Evolutionary conservation across 192 early-diverging fungal genomes (phyloP).

Genomic region (Globomyces pollinis-pini): DNA sequence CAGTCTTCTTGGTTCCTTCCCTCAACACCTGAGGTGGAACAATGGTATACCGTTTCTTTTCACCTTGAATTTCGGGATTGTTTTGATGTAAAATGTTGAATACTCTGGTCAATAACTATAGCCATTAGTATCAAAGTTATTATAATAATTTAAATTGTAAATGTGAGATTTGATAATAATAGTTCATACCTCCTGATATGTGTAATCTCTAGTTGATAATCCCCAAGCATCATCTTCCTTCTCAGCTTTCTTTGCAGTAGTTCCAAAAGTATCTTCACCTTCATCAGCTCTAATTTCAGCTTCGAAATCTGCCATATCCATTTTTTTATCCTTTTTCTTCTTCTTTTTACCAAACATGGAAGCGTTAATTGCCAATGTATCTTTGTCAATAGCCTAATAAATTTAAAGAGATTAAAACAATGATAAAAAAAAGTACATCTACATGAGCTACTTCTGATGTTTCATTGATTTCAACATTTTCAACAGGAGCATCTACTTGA

Average conservation of each 20-base stretch:
- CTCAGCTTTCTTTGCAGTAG: slow-evolving; percentile 4
- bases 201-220: slow-evolving; percentile 85
- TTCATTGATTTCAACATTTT: slow-evolving; percentile 8
- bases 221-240: slow-evolving; percentile 72
- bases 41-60: slow-evolving; percentile 91
- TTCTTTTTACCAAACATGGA: slow-evolving; percentile 5
- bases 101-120: slow-evolving; percentile 79
- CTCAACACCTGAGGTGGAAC: slow-evolving; percentile 82
- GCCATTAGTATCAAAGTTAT: slow-evolving; percentile 43
- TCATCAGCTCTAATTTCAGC: slow-evolving; percentile 22
- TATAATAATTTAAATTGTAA: slow-evolving; percentile 9
- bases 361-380: no score
- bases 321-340: slow-evolving; percentile 6
- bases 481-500: slow-evolving; percentile 2
- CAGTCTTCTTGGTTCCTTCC: slow-evolving; percentile 93
- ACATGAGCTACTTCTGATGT: slow-evolving; percentile 35
- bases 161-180: background rate
- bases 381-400: no score
- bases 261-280: slow-evolving; percentile 16
- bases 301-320: slow-evolving; percentile 5
- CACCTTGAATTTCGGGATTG: slow-evolving; percentile 87
- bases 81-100: slow-evolving; percentile 86
- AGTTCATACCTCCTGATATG: slow-evolving; percentile 69
- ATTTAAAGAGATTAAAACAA: no score
- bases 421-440: no score